Conservation (phyloP, 768 basidiomycete species). For the Russula vinacea region DNA sequence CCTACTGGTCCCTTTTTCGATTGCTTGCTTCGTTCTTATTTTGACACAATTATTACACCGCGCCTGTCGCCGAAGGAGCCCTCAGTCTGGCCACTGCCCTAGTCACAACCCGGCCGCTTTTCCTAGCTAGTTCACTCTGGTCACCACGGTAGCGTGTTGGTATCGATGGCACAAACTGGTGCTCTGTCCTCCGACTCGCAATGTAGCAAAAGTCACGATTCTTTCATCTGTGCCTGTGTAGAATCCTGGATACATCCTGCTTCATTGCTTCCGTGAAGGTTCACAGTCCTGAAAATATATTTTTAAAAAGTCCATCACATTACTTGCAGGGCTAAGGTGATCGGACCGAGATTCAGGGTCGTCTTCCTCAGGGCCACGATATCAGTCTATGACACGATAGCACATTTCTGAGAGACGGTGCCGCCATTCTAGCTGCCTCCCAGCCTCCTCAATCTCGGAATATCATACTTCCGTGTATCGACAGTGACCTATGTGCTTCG, state of each 20-base stretch:
- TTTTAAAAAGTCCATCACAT: not conserved
- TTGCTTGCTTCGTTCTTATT: not conserved
- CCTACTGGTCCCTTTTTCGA: not conserved
- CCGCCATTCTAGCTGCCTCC: not conserved
- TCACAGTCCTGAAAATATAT: not conserved
- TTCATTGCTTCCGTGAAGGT: not conserved
- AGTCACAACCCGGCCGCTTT: not conserved
- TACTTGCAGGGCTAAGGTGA: not conserved
- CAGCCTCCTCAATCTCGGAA: not conserved
- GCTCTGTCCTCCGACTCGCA: not conserved
- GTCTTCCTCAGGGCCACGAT: not conserved
- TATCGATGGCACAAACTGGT: too few species aligned
- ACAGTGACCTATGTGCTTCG: not conserved
- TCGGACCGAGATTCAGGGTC: not conserved
- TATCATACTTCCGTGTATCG: not conserved
- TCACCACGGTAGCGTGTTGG: not conserved
- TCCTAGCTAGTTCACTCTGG: not conserved
- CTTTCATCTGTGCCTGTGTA: not conserved
- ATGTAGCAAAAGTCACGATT: not conserved
- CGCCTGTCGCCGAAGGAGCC: not conserved
- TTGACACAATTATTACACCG: conserved; percentile 7
- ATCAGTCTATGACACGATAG: not conserved
- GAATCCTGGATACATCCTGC: not conserved
- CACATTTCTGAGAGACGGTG: not conserved
- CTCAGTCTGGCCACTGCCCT: not conserved